These are phyloP conservation scores for Venturia pyrina DNA, from an alignment of 2,329 filamentous ascomycete species.

Conservation along the genomic window DNA sequence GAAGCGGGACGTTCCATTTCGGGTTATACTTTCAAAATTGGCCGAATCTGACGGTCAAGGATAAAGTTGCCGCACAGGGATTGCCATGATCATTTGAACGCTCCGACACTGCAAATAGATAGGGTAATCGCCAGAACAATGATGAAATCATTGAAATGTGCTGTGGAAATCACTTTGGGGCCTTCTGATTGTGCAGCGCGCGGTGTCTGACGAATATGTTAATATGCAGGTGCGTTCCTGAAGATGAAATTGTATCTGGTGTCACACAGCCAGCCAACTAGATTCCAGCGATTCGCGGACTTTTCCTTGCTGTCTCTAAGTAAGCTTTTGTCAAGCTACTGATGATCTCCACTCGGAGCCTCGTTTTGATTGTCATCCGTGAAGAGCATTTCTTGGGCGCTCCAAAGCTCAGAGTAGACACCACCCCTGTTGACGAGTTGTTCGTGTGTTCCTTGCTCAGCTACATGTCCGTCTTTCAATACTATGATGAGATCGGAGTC, in stretches of 20 bases:
- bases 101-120: background rate
- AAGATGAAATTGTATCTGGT: background rate
- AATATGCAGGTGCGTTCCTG: background rate
- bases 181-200: background rate
- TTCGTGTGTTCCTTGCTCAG: constrained; percentile 78
- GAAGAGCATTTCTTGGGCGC: constrained; percentile 39
- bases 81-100: background rate
- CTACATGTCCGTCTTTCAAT: constrained; percentile 71
- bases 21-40: background rate
- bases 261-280: background rate
- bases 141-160: no score
- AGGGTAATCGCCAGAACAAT: background rate
- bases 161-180: no score
- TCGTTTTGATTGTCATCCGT: constrained; percentile 5
- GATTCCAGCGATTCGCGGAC: background rate
- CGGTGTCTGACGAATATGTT: background rate
- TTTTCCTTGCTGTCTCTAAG: background rate
- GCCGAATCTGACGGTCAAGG: background rate
- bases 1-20: background rate
- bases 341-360: background rate
- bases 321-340: background rate
- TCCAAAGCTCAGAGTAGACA: constrained; percentile 86
- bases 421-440: constrained; percentile 70
- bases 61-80: background rate
- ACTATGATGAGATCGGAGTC: constrained; percentile 91